Conservation (phyloP, 495 filamentous ascomycete species). For the Podospora pseudocomata region DNA sequence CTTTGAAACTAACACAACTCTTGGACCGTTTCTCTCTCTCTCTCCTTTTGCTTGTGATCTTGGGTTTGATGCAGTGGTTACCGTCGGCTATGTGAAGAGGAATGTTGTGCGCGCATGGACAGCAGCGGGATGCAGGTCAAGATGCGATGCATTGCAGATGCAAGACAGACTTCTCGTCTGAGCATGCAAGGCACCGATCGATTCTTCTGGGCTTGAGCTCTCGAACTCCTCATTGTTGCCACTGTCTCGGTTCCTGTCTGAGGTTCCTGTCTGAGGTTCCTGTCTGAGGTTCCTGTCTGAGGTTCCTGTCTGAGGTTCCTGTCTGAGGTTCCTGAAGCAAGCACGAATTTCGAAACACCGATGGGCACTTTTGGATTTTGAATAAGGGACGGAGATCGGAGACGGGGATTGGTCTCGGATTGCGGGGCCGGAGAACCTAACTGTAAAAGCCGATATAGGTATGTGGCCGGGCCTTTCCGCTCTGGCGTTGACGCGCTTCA, state of each 20-base stretch:
- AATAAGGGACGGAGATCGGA: neutral
- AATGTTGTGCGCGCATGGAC: neutral
- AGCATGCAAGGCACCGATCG: neutral
- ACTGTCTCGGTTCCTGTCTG: neutral
- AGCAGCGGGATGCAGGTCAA: neutral
- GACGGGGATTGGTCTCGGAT: neutral
- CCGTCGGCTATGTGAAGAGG: neutral
- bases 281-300: no score
- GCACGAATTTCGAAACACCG: neutral
- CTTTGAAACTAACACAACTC: neutral
- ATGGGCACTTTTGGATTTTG: neutral
- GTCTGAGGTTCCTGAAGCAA: neutral
- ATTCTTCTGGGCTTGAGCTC: neutral
- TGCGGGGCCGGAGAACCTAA: neutral
- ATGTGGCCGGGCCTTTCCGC: neutral
- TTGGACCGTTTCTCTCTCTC: neutral
- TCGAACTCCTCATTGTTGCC: neutral
- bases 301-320: no score
- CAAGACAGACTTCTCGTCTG: neutral
- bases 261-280: no score
- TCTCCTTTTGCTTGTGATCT: neutral
- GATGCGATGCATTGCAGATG: neutral
- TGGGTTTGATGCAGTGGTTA: neutral
- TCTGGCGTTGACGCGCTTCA: neutral
- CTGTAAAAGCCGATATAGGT: neutral